These are phyloP conservation scores for Calonectria naviculata DNA, from an alignment of 2,329 filamentous ascomycete genomes.

Conservation along the genomic window DNA sequence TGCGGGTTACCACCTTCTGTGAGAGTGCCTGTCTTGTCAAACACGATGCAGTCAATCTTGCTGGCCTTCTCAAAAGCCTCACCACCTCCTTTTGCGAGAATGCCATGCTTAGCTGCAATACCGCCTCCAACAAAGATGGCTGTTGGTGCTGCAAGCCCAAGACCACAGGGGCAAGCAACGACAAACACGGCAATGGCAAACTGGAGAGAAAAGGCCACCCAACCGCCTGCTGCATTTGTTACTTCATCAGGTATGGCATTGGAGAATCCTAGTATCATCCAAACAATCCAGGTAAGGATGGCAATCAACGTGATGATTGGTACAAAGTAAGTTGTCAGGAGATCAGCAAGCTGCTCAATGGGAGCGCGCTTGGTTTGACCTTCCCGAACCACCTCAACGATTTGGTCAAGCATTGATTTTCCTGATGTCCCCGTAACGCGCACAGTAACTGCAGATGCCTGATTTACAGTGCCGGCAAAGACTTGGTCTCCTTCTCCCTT, in stretches of 20 bases:
- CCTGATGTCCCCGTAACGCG: slow-evolving; percentile 73
- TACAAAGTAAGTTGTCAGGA: slow-evolving; percentile 81
- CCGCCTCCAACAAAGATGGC: slow-evolving; percentile 87
- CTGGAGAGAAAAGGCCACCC: slow-evolving; percentile 79
- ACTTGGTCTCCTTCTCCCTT: slow-evolving; percentile 73
- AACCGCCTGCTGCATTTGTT: slow-evolving; percentile 69
- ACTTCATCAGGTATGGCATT: slow-evolving; percentile 68
- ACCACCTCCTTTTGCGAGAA: slow-evolving; percentile 85
- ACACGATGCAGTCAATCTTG: slow-evolving; percentile 81
- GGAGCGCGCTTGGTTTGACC: slow-evolving; percentile 81
- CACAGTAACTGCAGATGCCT: slow-evolving; percentile 70
- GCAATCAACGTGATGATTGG: slow-evolving; percentile 77
- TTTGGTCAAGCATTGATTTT: slow-evolving; percentile 82
- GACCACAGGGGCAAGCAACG: slow-evolving; percentile 85
- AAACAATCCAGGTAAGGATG: slow-evolving; percentile 76
- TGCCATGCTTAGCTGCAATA: slow-evolving; percentile 81
- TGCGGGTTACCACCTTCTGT: slow-evolving; percentile 78
- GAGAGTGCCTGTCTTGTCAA: slow-evolving; percentile 90
- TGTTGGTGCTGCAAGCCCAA: slow-evolving; percentile 87
- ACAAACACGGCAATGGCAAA: slow-evolving; percentile 91
- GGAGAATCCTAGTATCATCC: slow-evolving; percentile 73
- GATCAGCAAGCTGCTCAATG: slow-evolving; percentile 79
- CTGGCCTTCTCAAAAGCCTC: slow-evolving; percentile 90
- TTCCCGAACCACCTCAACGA: slow-evolving; percentile 80
- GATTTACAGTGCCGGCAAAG: slow-evolving; percentile 81